Percentiles rank a stretch among this genome's conserved stretches.
Conservation (phyloP, 164 flowering plant genomes). For the Euptelea pleiosperma region DNA sequence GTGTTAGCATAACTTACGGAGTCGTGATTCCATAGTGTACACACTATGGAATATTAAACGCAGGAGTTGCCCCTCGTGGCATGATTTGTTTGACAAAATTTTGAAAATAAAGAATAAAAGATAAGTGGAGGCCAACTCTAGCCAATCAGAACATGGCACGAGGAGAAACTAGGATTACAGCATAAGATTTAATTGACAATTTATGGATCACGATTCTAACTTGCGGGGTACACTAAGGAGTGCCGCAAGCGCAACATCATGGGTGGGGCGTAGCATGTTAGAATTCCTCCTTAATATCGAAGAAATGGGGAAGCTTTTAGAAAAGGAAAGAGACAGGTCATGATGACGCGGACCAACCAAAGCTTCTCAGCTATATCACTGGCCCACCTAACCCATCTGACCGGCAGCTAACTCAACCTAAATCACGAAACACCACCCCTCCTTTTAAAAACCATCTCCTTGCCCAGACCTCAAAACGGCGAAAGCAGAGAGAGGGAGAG, state of each 20-base stretch:
- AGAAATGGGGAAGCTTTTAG: not conserved
- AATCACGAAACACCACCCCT: not conserved
- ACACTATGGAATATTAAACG: too few species aligned
- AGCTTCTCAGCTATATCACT: not conserved
- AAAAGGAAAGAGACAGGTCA: slow-evolving; percentile 21
- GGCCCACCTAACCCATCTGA: not conserved
- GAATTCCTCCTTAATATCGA: not conserved
- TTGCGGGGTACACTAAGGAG: not conserved
- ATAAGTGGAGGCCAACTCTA: too few species aligned
- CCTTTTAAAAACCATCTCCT: not conserved
- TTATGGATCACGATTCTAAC: too few species aligned
- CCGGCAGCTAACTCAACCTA: not conserved
- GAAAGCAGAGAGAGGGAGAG: not conserved
- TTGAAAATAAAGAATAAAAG: too few species aligned
- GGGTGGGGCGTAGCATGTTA: not conserved
- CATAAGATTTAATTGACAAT: too few species aligned
- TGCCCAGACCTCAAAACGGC: not conserved
- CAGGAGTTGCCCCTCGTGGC: too few species aligned
- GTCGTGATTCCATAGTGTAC: too few species aligned
- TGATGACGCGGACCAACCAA: slow-evolving; percentile 36
- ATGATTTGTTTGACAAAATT: too few species aligned
- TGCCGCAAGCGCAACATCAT: not conserved
- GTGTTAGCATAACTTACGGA: too few species aligned
- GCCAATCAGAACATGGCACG: too few species aligned
- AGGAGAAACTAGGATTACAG: too few species aligned